These are phyloP conservation scores for Gomphus bonarii DNA, from an alignment of 1,284 basidiomycete species.

Conservation along the genomic window DNA sequence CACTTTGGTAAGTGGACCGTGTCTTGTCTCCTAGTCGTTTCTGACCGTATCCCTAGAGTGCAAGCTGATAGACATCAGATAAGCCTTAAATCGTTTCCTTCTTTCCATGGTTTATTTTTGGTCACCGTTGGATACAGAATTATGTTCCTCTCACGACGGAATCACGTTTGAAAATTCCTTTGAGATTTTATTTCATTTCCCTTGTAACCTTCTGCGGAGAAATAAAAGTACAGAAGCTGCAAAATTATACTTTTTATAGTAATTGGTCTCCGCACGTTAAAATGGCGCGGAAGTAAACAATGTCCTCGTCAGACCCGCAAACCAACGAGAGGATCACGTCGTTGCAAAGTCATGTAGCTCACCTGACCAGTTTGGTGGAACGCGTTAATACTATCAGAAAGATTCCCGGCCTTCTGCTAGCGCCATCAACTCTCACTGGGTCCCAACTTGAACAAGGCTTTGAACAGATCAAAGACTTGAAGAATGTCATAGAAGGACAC, in stretches of 20 bases:
- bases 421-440: conserved; percentile 6
- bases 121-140: too few relatives aligned
- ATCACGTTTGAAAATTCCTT: too few relatives aligned
- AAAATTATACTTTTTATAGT: too few relatives aligned
- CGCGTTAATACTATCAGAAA: conserved; percentile 8
- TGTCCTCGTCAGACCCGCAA: neutral
- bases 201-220: too few relatives aligned
- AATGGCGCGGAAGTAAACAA: neutral
- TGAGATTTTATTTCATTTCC: too few relatives aligned
- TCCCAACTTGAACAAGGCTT: conserved; percentile 10
- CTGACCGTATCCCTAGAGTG: conserved; percentile 40
- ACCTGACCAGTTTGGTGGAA: conserved; percentile 1
- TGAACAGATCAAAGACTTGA: conserved; percentile 8
- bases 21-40: neutral
- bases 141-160: too few relatives aligned
- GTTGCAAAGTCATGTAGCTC: conserved; percentile 6
- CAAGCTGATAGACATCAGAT: conserved; percentile 62
- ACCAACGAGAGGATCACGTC: neutral
- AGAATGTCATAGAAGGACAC: neutral
- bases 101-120: too few relatives aligned
- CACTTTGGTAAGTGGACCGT: conserved; percentile 48
- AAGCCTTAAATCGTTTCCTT: neutral
- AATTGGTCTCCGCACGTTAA: too few relatives aligned
- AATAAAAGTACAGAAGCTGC: too few relatives aligned
- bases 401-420: conserved; percentile 2